Conservation (phyloP, 2,329 filamentous ascomycete genomes). For the Penicillium sp. region DNA sequence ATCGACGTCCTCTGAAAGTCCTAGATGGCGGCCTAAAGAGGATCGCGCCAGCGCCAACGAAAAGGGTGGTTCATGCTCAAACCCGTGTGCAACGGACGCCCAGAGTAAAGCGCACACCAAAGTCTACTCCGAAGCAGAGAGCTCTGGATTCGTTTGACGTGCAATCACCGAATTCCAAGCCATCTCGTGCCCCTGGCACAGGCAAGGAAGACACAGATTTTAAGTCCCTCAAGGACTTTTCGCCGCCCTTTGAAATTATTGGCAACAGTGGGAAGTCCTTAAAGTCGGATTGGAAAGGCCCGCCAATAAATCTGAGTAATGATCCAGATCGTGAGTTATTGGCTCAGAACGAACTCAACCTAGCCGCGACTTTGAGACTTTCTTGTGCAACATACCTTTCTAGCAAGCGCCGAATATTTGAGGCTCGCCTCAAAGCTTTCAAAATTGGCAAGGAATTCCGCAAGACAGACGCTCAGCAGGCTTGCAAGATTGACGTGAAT, state of each 20-base stretch:
- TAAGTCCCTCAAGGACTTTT: conserved; percentile 71
- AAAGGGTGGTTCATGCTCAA: conserved; percentile 32
- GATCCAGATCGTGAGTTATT: conserved; percentile 74
- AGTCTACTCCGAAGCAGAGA: conserved; percentile 47
- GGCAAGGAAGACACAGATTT: conserved; percentile 86
- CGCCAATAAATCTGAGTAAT: conserved; percentile 73
- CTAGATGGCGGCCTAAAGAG: conserved; percentile 43
- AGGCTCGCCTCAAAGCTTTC: conserved; percentile 70
- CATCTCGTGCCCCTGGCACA: conserved; percentile 53
- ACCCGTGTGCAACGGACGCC: conserved; percentile 37
- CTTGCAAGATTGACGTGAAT: conserved; percentile 98
- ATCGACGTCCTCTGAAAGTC: conserved; percentile 40
- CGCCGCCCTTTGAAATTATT: conserved; percentile 70
- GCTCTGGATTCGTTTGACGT: conserved; percentile 44
- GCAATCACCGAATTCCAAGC: conserved; percentile 47
- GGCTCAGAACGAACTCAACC: conserved; percentile 73
- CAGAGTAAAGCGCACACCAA: conserved; percentile 46
- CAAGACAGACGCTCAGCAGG: conserved; percentile 94
- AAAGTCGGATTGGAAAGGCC: conserved; percentile 87
- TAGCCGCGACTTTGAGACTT: conserved; percentile 80
- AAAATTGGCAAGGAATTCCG: conserved; percentile 80
- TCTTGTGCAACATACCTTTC: conserved; percentile 88
- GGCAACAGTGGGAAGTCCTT: conserved; percentile 70
- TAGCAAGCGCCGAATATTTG: conserved; percentile 91
- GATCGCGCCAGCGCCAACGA: conserved; percentile 45